Base-by-base conservation (phyloP, 345 rosid genomes). In the Garcia nutans region DNA sequence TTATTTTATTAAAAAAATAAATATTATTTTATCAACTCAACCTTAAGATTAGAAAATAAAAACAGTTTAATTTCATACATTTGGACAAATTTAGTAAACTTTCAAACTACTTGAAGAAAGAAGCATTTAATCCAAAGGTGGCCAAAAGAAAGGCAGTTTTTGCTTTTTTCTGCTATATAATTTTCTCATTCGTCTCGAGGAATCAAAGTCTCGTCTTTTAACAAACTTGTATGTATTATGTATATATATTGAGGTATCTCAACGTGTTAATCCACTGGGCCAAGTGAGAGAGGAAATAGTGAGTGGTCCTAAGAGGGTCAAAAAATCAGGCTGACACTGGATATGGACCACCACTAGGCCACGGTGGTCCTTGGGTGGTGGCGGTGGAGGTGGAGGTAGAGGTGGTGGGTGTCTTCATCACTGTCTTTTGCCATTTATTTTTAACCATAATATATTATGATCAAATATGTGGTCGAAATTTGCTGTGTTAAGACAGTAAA, bases 251-350 rank as follows among this genome's bases (percentile, higher is more conserved):
- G 0, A 50, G 15, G 15, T 26, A 13, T 6, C 41, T 37, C 13
- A 28, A 50, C 59, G 72, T 50, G 37, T 10, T 59, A 19, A 33
- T 16, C 10, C 12, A 6, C 19, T 33, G 73, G 31, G 47, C 73
- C 42, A 23, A 28, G 71, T 68, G 71, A 23, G 44, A 33, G 47
- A 1, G 13, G 3, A 8, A 15, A 8, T 8, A 54, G 74, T 57
- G 49, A 58, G 74, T 15, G 74, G 74, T 71, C 74, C 65, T 55
- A 13, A 10, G 10, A 11, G 26, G 59, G 42, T 70, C 61, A 20
- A 54, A 54, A 70, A 19, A 70, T 57, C 47, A 55, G 47, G 73
- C 62, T 11, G 62, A 54, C 24, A 31, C 26, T 9, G 47, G 2
- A 1, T n/a, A n/a, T 28, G 31, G 26, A 70, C 61, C 61, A 26